Base-by-base conservation (phyloP, 2,329 filamentous ascomycete genomes). In the Lasiodiplodia hormozganensis region DNA sequence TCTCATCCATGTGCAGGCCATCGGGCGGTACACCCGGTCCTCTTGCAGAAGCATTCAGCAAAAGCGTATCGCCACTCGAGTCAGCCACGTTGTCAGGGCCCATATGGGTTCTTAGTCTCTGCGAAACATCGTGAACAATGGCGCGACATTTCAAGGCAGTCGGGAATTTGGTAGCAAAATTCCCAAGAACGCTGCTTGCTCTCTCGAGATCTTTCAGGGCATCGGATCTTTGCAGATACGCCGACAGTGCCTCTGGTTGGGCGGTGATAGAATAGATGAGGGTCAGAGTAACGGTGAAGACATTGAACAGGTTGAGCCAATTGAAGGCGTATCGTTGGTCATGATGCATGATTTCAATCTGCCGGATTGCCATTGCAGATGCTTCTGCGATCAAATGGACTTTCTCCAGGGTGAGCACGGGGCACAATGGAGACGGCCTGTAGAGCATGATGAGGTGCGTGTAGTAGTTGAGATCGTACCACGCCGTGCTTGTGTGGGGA, bases 381-480 rank as follows among this genome's bases (percentile, higher is more conserved):
- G 82, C 80, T 14, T 78, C 78, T 0, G 75, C 78, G 4, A 84
- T 75, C 0, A 78, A 74, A 53, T 79, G 79, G 47, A 84, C 76
- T 43, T 77, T 76, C 4, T 71, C 62, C 10, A 74, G 65, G 68
- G 81, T 78, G 28, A 82, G 72, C 0, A 75, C 76, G 2, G 82
- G 82, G 25, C 76, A 80, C 0, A 83, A 69, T 0, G 82, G 81
- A 0, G 82, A 83, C 0, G 82, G 83, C 2, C 82, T 74, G 70
- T 84, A 84, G 4, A 85, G 72, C 73, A 82, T 80, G 14, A 79
- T 79, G 1, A 84, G 71, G 60, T 85, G 82, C 0, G 78, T 82
- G 70, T 84, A 84, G 71, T 82, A 84, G 71, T 85, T 85, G 54
- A 83, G 79, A 65, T 84, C 82, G 70, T 81, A 84, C 83, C 82